Percentiles rank a stretch among this genome's conserved stretches.
Evolutionary conservation across 768 basidiomycete genomes (phyloP).

Genomic region (Rhodosporidiobolus odoratus): DNA sequence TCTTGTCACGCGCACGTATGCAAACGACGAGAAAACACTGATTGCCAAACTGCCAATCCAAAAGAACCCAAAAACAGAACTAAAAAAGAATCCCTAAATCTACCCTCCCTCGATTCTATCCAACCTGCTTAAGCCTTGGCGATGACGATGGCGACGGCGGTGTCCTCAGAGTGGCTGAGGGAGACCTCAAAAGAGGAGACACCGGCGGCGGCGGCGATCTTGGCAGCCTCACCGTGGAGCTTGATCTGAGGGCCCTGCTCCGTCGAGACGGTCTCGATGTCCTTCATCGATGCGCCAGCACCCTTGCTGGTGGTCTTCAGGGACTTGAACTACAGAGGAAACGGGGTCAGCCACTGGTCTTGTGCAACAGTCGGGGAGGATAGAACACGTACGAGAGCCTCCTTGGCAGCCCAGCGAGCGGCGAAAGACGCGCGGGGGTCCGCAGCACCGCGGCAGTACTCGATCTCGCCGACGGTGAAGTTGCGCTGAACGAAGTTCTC

Average conservation of each 20-base stretch:
- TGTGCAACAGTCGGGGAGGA: no score
- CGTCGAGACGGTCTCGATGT: slow-evolving; percentile 83
- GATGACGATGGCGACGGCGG: slow-evolving; percentile 35
- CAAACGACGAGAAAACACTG: no score
- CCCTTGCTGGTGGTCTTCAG: slow-evolving; percentile 84
- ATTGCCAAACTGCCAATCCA: no score
- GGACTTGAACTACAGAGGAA: slow-evolving; percentile 64
- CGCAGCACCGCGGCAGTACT: slow-evolving; percentile 81
- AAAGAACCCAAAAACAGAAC: neutral
- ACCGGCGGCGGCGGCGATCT: slow-evolving; percentile 63
- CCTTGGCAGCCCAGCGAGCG: slow-evolving; percentile 94
- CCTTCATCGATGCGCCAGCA: slow-evolving; percentile 89
- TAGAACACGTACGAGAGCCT: slow-evolving; percentile 56
- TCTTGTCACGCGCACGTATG: no score
- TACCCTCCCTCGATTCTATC: neutral
- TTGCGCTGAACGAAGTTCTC: slow-evolving; percentile 81
- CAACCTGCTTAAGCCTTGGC: slow-evolving; percentile 1
- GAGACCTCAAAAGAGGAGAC: slow-evolving; percentile 73
- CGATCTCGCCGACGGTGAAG: slow-evolving; percentile 81
- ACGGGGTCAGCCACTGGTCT: no score
- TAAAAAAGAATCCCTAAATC: neutral
- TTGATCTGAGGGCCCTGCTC: slow-evolving; percentile 70
- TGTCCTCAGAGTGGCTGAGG: slow-evolving; percentile 61
- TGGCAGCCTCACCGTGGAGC: slow-evolving; percentile 69
- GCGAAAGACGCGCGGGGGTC: slow-evolving; percentile 86